Evolutionary conservation across 148 eudicot genomes (phyloP).

Genomic region (Mesembryanthemum crystallinum): DNA sequence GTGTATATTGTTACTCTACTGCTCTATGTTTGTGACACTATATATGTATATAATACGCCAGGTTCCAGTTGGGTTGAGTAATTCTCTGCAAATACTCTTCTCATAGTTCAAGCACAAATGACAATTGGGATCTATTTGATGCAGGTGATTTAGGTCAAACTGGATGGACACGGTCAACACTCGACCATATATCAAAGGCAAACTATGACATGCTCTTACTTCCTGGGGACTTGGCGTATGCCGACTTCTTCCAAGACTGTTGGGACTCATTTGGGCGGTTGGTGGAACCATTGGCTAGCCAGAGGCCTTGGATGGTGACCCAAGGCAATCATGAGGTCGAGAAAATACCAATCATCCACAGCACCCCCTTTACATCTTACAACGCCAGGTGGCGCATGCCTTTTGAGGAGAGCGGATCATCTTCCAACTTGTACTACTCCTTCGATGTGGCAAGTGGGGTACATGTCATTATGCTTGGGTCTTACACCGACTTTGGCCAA

Average conservation of each 20-base stretch:
- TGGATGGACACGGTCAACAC: constrained; percentile 56
- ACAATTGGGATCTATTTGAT: not conserved
- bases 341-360: constrained; percentile 35
- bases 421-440: constrained; percentile 66
- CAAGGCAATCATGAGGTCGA: constrained; percentile 81
- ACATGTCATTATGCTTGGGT: constrained; percentile 71
- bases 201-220: constrained; percentile 58
- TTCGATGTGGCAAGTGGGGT: constrained; percentile 60
- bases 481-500: constrained; percentile 52
- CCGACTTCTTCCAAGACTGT: constrained; percentile 41
- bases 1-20: too few relatives aligned
- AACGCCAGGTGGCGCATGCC: constrained; percentile 84
- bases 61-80: too few relatives aligned
- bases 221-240: constrained; percentile 79
- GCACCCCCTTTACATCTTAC: constrained; percentile 50
- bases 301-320: constrained; percentile 85
- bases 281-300: constrained; percentile 64
- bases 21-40: too few relatives aligned
- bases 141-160: constrained; percentile 90
- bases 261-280: constrained; percentile 79
- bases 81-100: too few relatives aligned
- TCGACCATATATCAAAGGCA: constrained; percentile 52
- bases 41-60: too few relatives aligned
- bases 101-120: not conserved
- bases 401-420: constrained; percentile 55